These are phyloP conservation scores for Xylariales sp. DNA, from an alignment of 2,329 filamentous ascomycete genomes.

Conservation along the genomic window DNA sequence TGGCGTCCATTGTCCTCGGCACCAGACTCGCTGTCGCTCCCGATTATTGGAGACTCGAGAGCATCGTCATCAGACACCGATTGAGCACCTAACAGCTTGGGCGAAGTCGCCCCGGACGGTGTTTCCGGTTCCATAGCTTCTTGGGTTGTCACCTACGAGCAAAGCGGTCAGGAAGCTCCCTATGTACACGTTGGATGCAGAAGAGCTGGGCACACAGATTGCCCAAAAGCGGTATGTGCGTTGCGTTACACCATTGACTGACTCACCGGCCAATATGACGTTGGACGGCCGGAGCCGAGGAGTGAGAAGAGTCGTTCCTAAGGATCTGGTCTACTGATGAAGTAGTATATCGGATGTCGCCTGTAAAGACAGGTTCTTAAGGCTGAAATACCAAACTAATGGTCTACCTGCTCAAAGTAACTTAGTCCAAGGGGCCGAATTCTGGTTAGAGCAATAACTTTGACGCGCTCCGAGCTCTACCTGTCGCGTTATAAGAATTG, in stretches of 20 bases:
- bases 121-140: slow-evolving; percentile 15
- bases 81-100: slow-evolving; percentile 24
- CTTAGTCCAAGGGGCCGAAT: too few relatives aligned
- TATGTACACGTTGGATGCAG: background rate
- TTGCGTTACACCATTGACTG: background rate
- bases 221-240: too few relatives aligned
- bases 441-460: too few relatives aligned
- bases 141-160: background rate
- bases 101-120: slow-evolving; percentile 30
- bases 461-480: too few relatives aligned
- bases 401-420: too few relatives aligned
- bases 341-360: background rate
- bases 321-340: too few relatives aligned
- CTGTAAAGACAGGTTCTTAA: background rate
- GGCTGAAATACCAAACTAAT: background rate
- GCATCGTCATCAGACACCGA: slow-evolving; percentile 35
- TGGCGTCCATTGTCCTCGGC: slow-evolving; percentile 14
- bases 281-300: slow-evolving; percentile 1
- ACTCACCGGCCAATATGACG: background rate
- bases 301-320: too few relatives aligned
- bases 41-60: slow-evolving; percentile 23
- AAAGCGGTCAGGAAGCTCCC: background rate
- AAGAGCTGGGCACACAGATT: too few relatives aligned
- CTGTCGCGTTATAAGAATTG: too few relatives aligned
- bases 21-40: slow-evolving; percentile 30